Conservation (phyloP, 2,329 filamentous ascomycete genomes). For the Colletotrichum karsti region DNA sequence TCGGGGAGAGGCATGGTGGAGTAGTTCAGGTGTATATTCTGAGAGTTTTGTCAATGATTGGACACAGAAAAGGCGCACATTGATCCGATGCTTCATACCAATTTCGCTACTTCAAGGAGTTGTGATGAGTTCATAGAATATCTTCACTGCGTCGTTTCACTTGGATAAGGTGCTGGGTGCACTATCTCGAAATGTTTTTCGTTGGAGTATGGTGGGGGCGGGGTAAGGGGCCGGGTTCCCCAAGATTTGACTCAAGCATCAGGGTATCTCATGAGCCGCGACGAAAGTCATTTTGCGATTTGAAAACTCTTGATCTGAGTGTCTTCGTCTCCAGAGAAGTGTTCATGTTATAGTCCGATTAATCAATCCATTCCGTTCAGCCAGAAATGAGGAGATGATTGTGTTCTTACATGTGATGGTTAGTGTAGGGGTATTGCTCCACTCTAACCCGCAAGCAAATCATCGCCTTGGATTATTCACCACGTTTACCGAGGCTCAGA, state of each 20-base stretch:
- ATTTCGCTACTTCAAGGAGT: no score
- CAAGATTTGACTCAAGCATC: neutral
- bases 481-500: no score
- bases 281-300: neutral
- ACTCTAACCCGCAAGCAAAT: no score
- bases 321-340: no score
- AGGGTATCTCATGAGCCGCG: neutral
- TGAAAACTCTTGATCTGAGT: neutral
- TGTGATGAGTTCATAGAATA: no score
- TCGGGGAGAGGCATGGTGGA: slow-evolving; percentile 24
- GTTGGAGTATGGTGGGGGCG: slow-evolving; percentile 27
- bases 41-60: neutral
- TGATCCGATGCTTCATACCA: neutral
- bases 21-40: no score
- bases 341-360: no score
- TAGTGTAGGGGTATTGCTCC: no score
- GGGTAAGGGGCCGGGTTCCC: slow-evolving; percentile 22
- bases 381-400: no score
- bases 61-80: neutral
- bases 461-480: no score
- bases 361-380: no score
- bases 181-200: slow-evolving; percentile 27
- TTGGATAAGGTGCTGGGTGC: neutral
- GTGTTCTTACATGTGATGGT: no score
- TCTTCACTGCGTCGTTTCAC: neutral